Percentiles rank a stretch among this genome's conserved stretches.
Conservation (phyloP, 1,284 basidiomycete genomes). For the Meira nashicola region DNA sequence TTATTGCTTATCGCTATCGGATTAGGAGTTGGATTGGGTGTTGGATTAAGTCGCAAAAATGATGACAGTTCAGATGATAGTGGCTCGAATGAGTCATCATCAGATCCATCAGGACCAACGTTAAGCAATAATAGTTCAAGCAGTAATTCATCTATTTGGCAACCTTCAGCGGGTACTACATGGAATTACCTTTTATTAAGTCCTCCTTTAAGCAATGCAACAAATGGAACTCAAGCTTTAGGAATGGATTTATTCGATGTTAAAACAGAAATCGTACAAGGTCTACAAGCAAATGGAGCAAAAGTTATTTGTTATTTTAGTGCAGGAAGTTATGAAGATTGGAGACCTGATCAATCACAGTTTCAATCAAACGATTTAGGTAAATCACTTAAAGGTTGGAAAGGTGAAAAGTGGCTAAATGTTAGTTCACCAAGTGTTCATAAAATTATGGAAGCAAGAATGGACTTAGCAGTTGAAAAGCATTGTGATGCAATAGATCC, state of each 20-base stretch:
- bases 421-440: constrained; percentile 10
- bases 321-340: constrained; percentile 48
- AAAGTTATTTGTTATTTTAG: constrained; percentile 53
- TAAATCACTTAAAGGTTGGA: constrained; percentile 34
- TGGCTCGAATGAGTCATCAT: neutral
- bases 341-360: constrained; percentile 26
- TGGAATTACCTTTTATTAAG: neutral
- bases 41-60: neutral
- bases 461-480: constrained; percentile 39
- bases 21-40: neutral
- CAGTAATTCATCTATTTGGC: neutral
- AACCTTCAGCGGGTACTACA: neutral
- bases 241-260: neutral
- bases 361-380: constrained; percentile 31
- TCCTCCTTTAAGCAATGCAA: neutral
- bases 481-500: constrained; percentile 54
- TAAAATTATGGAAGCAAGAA: constrained; percentile 33
- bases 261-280: neutral
- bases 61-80: neutral
- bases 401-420: constrained; percentile 5
- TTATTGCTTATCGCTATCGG: neutral
- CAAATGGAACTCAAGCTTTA: neutral
- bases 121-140: neutral
- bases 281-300: neutral
- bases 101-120: neutral